Evolutionary conservation across 495 filamentous ascomycete genomes (phyloP), one percentile per base, ranked within the genome.

Genomic region (Penicillium steckii): DNA sequence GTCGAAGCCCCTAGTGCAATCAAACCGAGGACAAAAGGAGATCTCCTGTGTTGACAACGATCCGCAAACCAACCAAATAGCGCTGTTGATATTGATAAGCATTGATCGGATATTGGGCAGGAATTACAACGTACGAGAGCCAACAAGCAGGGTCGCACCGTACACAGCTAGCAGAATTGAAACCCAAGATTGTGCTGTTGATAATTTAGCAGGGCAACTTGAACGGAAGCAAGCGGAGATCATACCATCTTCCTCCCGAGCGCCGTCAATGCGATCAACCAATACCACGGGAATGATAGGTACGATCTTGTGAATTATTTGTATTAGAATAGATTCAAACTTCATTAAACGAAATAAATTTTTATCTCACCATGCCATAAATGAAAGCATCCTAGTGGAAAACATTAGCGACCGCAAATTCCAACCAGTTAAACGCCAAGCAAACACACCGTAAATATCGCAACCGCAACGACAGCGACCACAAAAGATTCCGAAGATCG

Each of bases 211-310:
- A 29, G 30, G 24, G 21, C 33, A 37, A 37, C 18, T 0, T 4
- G 4, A 17, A 46, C 8, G 3, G 4, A 8, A 10, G 26, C 15
- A 46, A 44, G 68, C 12, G 26, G 32, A 3, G 23, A 12, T 42
- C 35, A 13, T 66, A 75, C 82, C 57, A 76, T 80, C 63, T 35
- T 85, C 75, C 21, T 79, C 68, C 0, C 78, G 63, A 23, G 91
- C 69, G 21, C 78, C 77, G 6, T n/a, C n/a, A n/a, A 76, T 79
- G 40, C 86, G 77, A 8, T 69, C 62, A 15, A 79, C 71, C 8
- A 94, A 69, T 0, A 86, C 81, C 52, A 89, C 89, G 0, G 90
- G 90, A 15, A 95, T 78, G 21, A 93, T 86, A 3, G 89, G 90
- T 4, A 93, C 80, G 32, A 93, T 83, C 77, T 80, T 21, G 8